Evolutionary conservation across 2,329 filamentous ascomycete species (phyloP).

Genomic region (Colletotrichum sp.): DNA sequence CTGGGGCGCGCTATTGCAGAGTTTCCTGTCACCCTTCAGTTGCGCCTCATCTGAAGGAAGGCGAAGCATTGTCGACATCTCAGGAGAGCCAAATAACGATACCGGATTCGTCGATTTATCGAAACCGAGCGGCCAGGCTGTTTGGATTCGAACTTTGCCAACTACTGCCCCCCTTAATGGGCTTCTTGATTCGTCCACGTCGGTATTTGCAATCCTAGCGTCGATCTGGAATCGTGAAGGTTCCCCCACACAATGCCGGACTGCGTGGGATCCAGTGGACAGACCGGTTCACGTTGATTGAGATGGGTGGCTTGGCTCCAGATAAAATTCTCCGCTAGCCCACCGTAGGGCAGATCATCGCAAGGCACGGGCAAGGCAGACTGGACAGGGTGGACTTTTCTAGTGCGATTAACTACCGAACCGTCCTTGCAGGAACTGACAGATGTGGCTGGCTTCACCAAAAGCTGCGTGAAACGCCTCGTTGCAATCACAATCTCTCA

Average conservation of each 20-base stretch:
- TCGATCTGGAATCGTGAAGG: not conserved
- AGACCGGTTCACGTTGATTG: not conserved
- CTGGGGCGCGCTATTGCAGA: not conserved
- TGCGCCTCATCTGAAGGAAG: not conserved
- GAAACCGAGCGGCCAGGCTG: constrained; percentile 4
- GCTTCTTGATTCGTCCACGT: not conserved
- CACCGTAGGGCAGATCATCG: constrained; percentile 2
- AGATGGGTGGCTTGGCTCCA: constrained; percentile 5
- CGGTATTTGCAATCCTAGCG: not conserved
- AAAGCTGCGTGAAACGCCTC: not conserved
- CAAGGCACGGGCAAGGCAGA: constrained; percentile 7
- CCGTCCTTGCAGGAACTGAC: not conserved
- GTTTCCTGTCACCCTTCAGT: not conserved
- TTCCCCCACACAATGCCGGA: not conserved
- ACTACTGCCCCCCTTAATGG: not conserved
- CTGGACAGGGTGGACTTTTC: not conserved
- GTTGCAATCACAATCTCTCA: not conserved
- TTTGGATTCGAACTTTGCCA: not conserved
- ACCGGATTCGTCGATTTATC: not conserved
- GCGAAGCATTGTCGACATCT: not conserved
- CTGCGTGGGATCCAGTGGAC: not conserved
- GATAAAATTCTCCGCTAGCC: constrained; percentile 5
- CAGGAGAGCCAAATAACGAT: not conserved
- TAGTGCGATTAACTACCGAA: not conserved
- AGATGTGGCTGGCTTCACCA: not conserved